Conservation (phyloP, 495 filamentous ascomycete genomes). For the Penicillium egyptiacum region DNA sequence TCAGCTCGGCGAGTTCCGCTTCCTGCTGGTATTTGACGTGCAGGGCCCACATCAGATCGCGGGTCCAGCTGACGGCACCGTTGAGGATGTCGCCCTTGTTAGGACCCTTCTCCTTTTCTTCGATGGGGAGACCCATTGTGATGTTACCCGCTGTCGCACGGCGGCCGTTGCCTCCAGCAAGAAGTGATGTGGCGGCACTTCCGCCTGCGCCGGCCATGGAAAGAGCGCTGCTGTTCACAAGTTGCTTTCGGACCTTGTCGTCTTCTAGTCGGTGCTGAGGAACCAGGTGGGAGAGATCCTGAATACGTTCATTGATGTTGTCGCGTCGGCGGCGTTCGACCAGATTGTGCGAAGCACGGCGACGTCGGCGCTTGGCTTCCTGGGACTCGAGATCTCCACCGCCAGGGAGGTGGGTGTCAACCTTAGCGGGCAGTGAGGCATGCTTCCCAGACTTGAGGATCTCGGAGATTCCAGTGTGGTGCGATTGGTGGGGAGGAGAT, state of each 20-base stretch:
- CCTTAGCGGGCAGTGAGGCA: conserved; percentile 68
- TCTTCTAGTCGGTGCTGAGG: conserved; percentile 92
- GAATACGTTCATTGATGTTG: conserved; percentile 98
- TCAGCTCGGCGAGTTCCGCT: conserved; percentile 72
- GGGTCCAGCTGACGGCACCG: conserved; percentile 93
- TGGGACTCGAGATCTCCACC: conserved; percentile 65
- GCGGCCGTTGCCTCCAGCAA: conserved; percentile 80
- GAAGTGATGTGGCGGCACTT: conserved; percentile 78
- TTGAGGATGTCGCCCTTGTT: conserved; percentile 99
- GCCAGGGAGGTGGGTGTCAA: conserved; percentile 55
- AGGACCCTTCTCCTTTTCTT: conserved; percentile 97
- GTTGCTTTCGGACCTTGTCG: conserved; percentile 92
- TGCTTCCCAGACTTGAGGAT: conserved; percentile 68
- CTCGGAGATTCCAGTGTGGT: conserved; percentile 66
- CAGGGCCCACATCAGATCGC: conserved; percentile 96
- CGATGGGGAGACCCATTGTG: conserved; percentile 82
- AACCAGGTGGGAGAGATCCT: conserved; percentile 91
- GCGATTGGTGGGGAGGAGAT: conserved; percentile 58
- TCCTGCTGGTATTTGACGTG: conserved; percentile 85
- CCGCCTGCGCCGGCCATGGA: conserved; percentile 72
- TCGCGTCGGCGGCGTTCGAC: conserved; percentile 93
- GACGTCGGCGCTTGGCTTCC: conserved; percentile 86
- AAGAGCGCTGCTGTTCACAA: conserved; percentile 84
- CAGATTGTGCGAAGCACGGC: conserved; percentile 92
- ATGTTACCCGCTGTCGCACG: conserved; percentile 83